A percentile compares a stretch with the other conserved stretches of the same genome.
Conservation (phyloP, 169 alveolate genomes). For the Theileria orientalis region DNA sequence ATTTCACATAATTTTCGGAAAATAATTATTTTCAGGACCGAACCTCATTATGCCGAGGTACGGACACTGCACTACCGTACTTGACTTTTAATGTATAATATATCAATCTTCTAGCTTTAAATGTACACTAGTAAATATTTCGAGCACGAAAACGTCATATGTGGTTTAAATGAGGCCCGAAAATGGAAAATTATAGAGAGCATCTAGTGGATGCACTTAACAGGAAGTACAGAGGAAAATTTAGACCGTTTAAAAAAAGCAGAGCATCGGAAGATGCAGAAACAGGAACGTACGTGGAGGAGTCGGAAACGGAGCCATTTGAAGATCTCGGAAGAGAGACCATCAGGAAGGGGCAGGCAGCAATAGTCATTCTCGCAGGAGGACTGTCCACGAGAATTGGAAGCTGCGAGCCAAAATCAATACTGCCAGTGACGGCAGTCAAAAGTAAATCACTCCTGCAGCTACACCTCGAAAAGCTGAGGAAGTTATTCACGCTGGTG, state of each 20-base stretch:
- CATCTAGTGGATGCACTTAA: not conserved
- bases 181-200: not conserved
- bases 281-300: not conserved
- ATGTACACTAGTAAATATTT: not conserved
- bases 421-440: conserved; percentile 65
- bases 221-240: not conserved
- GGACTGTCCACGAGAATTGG: conserved; percentile 72
- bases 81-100: conserved; percentile 59
- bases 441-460: conserved; percentile 68
- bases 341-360: conserved; percentile 50
- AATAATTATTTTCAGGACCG: conserved; percentile 61
- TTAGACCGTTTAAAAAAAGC: not conserved
- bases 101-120: not conserved
- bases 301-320: not conserved
- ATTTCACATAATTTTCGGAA: not conserved
- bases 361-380: conserved; percentile 73
- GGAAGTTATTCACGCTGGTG: conserved; percentile 30
- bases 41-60: conserved; percentile 73
- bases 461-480: conserved; percentile 63
- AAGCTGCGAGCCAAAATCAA: conserved; percentile 52
- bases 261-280: not conserved
- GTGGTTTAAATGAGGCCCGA: not conserved
- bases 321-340: conserved; percentile 12
- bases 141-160: not conserved
- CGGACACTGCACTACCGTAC: conserved; percentile 71